These are phyloP conservation scores for Groenewaldozyma auringiensis DNA, from an alignment of 1,139 yeast genomes.

Conservation along the genomic window DNA sequence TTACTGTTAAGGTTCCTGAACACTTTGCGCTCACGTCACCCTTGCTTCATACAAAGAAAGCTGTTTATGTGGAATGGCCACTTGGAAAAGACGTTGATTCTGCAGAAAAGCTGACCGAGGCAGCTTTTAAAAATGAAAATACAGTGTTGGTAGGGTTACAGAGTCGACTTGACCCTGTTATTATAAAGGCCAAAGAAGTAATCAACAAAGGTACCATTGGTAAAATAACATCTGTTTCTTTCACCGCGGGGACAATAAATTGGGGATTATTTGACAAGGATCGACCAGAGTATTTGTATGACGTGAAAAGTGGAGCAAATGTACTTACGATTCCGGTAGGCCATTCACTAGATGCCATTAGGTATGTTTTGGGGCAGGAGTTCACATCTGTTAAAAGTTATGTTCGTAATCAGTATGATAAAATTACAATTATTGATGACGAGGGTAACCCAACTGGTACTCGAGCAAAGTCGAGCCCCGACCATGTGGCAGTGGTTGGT, in stretches of 20 bases:
- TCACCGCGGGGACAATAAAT: neutral
- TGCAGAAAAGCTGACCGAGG: conserved; percentile 4
- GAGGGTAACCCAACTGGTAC: neutral
- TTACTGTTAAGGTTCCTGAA: conserved; percentile 5
- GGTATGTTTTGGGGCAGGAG: neutral
- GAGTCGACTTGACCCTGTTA: conserved; percentile 1
- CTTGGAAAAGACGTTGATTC: neutral
- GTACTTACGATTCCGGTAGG: conserved; percentile 2
- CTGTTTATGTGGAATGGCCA: conserved; percentile 6
- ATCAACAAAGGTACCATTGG: conserved; percentile 1
- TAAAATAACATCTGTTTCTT: neutral
- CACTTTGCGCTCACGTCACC: conserved; percentile 4
- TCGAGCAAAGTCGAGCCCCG: conserved; percentile 1
- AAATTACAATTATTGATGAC: neutral
- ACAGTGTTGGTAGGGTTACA: conserved; percentile 2
- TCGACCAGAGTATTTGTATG: conserved; percentile 2
- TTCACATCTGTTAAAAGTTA: conserved; percentile 1
- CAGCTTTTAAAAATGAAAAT: neutral
- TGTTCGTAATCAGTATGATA: neutral
- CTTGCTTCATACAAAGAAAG: conserved; percentile 1
- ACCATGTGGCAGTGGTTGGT: conserved; percentile 2
- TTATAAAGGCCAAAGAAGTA: neutral
- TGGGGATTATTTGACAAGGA: neutral
- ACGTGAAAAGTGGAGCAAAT: conserved; percentile 4
- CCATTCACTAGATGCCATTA: conserved; percentile 3